Percentiles rank a stretch among this genome's conserved stretches.
Evolutionary conservation across 2,329 filamentous ascomycete species (phyloP).

Genomic region (Cadophora malorum): DNA sequence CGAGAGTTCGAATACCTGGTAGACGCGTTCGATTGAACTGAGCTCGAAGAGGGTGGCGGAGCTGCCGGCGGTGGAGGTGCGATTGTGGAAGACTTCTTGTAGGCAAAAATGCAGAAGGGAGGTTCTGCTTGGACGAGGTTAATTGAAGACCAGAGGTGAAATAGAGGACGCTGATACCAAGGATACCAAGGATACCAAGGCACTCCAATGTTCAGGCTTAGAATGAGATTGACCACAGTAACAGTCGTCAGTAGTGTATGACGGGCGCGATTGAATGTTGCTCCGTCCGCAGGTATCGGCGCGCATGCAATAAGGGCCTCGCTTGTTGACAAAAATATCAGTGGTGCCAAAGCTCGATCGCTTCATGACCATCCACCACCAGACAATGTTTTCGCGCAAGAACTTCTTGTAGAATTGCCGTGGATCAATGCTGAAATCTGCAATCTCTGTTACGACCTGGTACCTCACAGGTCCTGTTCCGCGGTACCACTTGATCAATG

Average conservation of each 20-base stretch:
- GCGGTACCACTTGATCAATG: slow-evolving; percentile 12
- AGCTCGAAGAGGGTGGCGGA: background rate
- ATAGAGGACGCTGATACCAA: background rate
- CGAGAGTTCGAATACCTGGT: background rate
- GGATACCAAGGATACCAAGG: no score
- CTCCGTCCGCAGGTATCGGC: background rate
- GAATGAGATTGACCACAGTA: background rate
- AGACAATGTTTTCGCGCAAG: background rate
- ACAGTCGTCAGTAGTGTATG: background rate
- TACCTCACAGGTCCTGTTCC: background rate
- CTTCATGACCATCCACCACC: background rate
- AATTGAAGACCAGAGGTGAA: background rate
- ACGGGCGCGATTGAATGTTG: slow-evolving; percentile 2
- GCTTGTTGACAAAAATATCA: slow-evolving; percentile 10
- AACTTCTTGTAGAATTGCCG: background rate
- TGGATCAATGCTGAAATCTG: background rate
- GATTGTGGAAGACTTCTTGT: background rate
- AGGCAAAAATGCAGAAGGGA: background rate
- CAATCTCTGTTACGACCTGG: background rate
- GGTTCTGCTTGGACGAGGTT: background rate
- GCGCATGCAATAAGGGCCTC: background rate
- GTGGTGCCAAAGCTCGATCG: background rate
- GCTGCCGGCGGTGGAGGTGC: background rate
- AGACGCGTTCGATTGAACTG: background rate
- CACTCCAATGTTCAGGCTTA: background rate